Evolutionary conservation across 208 protist genomes (phyloP), one percentile per base, ranked within the genome.

Genomic region (Leishmania braziliensis): DNA sequence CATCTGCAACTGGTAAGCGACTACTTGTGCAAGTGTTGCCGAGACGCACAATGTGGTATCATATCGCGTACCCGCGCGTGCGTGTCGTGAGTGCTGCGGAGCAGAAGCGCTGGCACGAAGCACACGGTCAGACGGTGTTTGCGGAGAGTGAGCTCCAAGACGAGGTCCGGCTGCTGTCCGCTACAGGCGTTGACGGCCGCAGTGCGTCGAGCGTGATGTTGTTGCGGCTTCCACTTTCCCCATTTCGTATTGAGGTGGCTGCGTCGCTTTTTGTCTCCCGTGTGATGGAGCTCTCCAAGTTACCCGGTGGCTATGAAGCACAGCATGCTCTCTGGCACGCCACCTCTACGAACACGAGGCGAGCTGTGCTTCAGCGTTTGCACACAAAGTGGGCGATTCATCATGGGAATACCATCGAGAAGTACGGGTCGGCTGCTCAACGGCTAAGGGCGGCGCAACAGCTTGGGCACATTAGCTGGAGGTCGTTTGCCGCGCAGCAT

Each of bases 1-100:
- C 12, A 36, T 16, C 33, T 9, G 8, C 58, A 18, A 5, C 71
- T 12, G 16, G 20, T 16, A 50, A 8, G 26, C 46, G 56, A 8
- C 53, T 12, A 3, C 63, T 53, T 26, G 73, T 85, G 56, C 88
- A 90, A n/a, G 79, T 90, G 23, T 62, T 90, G 53, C 86, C 90
- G 8, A 82, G 20, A 14, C 46, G 46, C 9, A 26, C 43, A 23
- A 12, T 14, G 77, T 72, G 29, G 72, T 26, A 43, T 39, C 51
- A 39, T 20, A 51, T 91, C 3, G 26, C 29, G 3, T 91, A 91
- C 79, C 89, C 89, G n/a, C 75, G 72, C 16, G 51, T 72, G 54
- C 88, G 87, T 79, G 72, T 83, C n/a, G 80, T 86, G 39, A 84
- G 85, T 6, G 83, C 51, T 0, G 36, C 51, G 16, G 72, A 89